A percentile compares a stretch with the other conserved stretches of the same genome.
Conservation (phyloP, 495 filamentous ascomycete genomes). For the Bryoglossum gracile region DNA sequence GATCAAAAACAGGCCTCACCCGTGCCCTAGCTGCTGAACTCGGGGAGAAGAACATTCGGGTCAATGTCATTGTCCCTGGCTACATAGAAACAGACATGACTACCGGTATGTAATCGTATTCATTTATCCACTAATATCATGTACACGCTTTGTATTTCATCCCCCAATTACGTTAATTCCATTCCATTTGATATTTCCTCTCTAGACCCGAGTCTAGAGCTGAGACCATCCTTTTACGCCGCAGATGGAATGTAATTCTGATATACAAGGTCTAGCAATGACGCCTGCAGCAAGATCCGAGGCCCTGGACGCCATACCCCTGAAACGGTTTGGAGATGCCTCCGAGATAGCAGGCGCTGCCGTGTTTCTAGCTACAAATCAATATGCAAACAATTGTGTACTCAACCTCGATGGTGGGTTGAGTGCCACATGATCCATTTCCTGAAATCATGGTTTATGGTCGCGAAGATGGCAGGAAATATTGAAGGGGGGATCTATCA, state of each 20-base stretch:
- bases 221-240: constrained; percentile 1
- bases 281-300: constrained; percentile 20
- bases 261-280: constrained; percentile 27
- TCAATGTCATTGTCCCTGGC: constrained; percentile 77
- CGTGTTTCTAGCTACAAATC: constrained; percentile 66
- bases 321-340: constrained; percentile 59
- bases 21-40: constrained; percentile 61
- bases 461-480: neutral
- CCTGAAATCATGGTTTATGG: constrained; percentile 8
- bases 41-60: constrained; percentile 49
- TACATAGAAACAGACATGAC: constrained; percentile 79
- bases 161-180: no score
- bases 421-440: constrained; percentile 49
- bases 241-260: constrained; percentile 14
- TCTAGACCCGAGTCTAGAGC: neutral
- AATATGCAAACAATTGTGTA: constrained; percentile 78
- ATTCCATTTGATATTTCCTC: no score
- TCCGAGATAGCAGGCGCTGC: constrained; percentile 77
- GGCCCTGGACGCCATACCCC: constrained; percentile 44
- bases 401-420: constrained; percentile 82
- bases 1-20: constrained; percentile 46
- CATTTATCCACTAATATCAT: neutral
- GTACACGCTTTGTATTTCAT: no score
- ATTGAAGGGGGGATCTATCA: constrained; percentile 25
- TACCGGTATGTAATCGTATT: constrained; percentile 39